Evolutionary conservation across 805 yeast genomes (phyloP).

Genomic region (Yamadazyma olivae): DNA sequence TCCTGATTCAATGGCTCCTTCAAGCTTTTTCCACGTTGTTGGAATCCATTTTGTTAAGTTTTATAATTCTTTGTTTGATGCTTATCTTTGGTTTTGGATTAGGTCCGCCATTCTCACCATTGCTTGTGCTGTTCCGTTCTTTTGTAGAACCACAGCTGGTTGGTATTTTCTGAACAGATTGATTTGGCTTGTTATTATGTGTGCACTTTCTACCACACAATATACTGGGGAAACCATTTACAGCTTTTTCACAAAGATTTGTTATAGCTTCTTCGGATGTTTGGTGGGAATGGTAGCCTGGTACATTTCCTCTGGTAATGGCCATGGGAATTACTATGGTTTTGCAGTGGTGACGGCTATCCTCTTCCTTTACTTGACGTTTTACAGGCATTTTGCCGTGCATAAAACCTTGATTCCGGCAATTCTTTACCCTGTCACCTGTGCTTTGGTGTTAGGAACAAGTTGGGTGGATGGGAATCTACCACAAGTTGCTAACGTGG

Average conservation of each 20-base stretch:
- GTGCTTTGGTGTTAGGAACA: conserved; percentile 29
- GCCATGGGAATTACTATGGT: conserved; percentile 31
- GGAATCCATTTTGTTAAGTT: conserved; percentile 16
- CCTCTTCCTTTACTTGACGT: conserved; percentile 18
- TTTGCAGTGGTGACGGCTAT: conserved; percentile 26
- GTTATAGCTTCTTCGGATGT: conserved; percentile 26
- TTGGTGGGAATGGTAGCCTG: conserved; percentile 28
- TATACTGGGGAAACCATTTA: conserved; percentile 30
- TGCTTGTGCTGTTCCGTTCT: conserved; percentile 24
- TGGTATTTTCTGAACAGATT: conserved; percentile 25
- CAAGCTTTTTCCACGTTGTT: conserved; percentile 17
- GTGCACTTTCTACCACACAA: conserved; percentile 26
- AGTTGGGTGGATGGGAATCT: conserved; percentile 26
- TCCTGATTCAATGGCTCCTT: conserved; percentile 28
- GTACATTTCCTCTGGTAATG: conserved; percentile 33
- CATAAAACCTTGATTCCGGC: conserved; percentile 25
- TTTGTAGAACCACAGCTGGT: conserved; percentile 22
- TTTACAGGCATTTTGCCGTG: conserved; percentile 28
- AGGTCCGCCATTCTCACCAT: conserved; percentile 20
- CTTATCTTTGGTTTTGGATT: conserved; percentile 28
- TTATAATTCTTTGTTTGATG: conserved; percentile 17
- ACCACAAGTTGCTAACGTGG: conserved; percentile 19
- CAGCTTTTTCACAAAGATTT: conserved; percentile 20
- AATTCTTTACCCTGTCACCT: conserved; percentile 24
- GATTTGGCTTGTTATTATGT: conserved; percentile 31